Conservation (phyloP, 352 stramenopile genomes). For the Globisporangium cylindrosporum region DNA sequence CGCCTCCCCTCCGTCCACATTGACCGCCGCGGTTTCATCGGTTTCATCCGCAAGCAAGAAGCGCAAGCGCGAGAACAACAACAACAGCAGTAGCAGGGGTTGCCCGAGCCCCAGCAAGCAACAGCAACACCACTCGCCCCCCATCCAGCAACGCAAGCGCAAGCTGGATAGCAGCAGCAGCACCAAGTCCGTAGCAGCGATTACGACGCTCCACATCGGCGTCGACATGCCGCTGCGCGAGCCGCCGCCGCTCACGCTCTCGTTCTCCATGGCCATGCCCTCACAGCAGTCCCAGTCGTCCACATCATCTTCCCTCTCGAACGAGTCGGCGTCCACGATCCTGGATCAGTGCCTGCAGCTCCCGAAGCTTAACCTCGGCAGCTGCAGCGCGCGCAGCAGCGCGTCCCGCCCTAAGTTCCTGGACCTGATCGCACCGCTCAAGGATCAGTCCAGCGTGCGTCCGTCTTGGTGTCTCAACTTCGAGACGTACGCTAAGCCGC, state of each 20-base stretch:
- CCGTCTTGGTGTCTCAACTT: slow-evolving; percentile 47
- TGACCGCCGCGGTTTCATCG: neutral
- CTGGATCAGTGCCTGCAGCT: slow-evolving; percentile 59
- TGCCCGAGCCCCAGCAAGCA: neutral
- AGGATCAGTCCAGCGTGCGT: slow-evolving; percentile 52
- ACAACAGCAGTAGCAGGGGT: neutral
- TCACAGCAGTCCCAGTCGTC: neutral
- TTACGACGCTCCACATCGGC: slow-evolving; percentile 17
- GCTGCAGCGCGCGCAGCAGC: slow-evolving; percentile 25
- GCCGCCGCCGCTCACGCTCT: slow-evolving; percentile 15
- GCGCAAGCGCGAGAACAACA: slow-evolving; percentile 16
- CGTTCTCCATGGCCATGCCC: slow-evolving; percentile 8
- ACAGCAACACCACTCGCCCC: neutral
- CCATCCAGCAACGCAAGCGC: slow-evolving; percentile 11
- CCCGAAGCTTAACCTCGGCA: slow-evolving; percentile 62
- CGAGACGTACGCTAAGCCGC: slow-evolving; percentile 38
- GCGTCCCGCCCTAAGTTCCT: slow-evolving; percentile 59
- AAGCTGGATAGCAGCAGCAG: neutral
- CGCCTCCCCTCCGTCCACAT: neutral
- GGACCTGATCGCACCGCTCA: slow-evolving; percentile 59
- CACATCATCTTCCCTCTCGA: neutral
- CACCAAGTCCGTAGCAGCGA: neutral
- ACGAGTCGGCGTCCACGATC: slow-evolving; percentile 14
- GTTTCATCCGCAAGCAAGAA: slow-evolving; percentile 12
- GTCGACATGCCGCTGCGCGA: slow-evolving; percentile 22